Percentiles rank a stretch among this genome's conserved stretches.
phyloP scores from a whole-genome alignment of 2,329 filamentous ascomycete species.

The Talaromyces albobiverticillius region DNA sequence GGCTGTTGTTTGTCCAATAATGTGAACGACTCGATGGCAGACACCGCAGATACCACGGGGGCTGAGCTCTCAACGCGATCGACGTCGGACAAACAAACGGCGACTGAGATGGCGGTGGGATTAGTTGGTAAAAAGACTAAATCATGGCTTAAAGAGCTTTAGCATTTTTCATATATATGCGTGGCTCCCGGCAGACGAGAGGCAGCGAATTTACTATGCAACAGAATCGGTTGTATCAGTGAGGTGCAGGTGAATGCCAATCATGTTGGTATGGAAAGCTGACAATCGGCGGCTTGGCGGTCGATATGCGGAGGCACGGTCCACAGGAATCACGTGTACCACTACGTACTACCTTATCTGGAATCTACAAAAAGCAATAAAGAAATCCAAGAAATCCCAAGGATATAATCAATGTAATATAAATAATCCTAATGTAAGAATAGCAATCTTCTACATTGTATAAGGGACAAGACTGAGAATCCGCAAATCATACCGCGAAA shows the following conservation, averaged over 20 bases:
- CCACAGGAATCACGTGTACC: no score
- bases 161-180: neutral
- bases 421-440: no score
- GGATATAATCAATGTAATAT: no score
- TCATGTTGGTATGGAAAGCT: neutral
- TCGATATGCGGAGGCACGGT: neutral
- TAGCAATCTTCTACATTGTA: neutral
- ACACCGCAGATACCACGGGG: neutral
- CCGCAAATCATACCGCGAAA: neutral
- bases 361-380: no score
- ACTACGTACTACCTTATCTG: no score
- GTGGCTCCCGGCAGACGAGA: neutral
- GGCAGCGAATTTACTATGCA: neutral
- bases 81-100: neutral
- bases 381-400: no score
- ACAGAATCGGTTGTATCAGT: neutral
- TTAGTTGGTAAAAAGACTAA: neutral
- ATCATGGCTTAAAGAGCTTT: neutral
- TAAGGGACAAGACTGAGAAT: neutral
- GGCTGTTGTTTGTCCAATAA: neutral
- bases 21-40: neutral
- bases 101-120: neutral
- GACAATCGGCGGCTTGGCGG: neutral
- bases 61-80: neutral
- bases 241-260: neutral